Evolutionary conservation across 2,329 filamentous ascomycete species (phyloP), one percentile per base, ranked within the genome.

Genomic region (Chrysoporthe austroafricana): DNA sequence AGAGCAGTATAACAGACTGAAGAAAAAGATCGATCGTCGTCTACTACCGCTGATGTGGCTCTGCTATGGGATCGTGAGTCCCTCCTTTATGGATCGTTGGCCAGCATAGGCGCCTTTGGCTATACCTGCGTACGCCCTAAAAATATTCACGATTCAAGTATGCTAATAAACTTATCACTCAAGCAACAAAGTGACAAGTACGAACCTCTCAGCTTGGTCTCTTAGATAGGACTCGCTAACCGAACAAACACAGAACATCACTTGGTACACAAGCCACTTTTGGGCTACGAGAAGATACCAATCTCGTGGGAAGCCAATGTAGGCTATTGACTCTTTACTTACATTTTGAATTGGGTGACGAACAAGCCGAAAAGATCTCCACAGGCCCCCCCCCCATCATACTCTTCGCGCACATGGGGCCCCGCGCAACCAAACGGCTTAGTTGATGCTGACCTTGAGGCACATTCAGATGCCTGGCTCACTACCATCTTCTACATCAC

Each of bases 21-120:
- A 77, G 70, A 73, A 74, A 42, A 83, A 83, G 70, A 77, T 81
- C 21, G 82, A 84, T 69, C 75, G 75, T n/a, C 82, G 79, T 67
- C 74, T 84, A 18, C 76, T 83, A 0, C 81, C 81, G 1, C 71
- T 84, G 54, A 84, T 84, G 81, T 84, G 79, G 77, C 73, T 79
- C 8, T 83, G 81, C 70, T 84, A 83, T 67, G 82, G 82, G 46
- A 80, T 84, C 61, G 61, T 63, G 18, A 52, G 61, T 63, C 1
- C 8, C 57, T 43, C 36, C 14, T 54, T 21, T 11, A 5, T 21
- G 6, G 16, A 21, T 9, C 18, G n/a, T 11, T 21, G 11, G n/a
- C 6, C 9, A 50, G 7, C 9, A 50, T 2, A 7, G 46, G 16
- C 16, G 44, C 18, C 44, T 48, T n/a, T 5, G 8, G 36, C 26